Base-by-base conservation (phyloP, 1,284 basidiomycete genomes). In the Sphaerobolus stellatus region DNA sequence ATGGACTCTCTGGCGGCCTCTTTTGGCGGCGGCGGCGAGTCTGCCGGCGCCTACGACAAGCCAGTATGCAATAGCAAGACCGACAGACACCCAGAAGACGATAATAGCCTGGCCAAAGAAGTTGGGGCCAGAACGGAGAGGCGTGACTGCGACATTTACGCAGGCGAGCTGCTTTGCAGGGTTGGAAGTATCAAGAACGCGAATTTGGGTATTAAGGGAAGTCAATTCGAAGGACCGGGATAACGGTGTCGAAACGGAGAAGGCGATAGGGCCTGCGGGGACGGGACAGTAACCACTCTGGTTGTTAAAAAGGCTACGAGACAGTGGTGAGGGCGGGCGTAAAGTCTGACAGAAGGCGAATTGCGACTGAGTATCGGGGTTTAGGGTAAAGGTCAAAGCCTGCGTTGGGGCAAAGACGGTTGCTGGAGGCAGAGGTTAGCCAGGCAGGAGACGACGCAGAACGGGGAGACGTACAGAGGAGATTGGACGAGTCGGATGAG, bases 321-420 rank as follows among this genome's bases (percentile, higher is more conserved):
- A 78, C 18, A 90, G 75, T 7, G 84, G 83, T 7, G 88, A 85
- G 9, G 89, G 82, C 4, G 90, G 88, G 28, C 86, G 84, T 48
- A 96, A 72, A 29, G 82, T 78, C 34, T 80, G 69, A 71, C 94
- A 97, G 58, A 95, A 76, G n/a, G 45, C 45, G 27, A 47, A 30
- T n/a, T 41, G 34, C 65, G 81, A 90, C 6, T 86, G 81, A 57
- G 80, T 82, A 58, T 87, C 86, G 48, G 77, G 77, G 72, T 81
- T 87, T 57, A 88, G 80, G 57, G 78, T 79, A 63, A 94, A 83
- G 6, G 92, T 92, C 45, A 94, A 80, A 24, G 93, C 80, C 50
- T 84, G 79, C 1, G 91, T 86, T 13, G 88, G 84, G 25, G 86
- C 88, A 72, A 95, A 94, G 30, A 95, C 78, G 11, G 93, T 95